phyloP scores from a whole-genome alignment of 345 rosid species.

The Aegle marmelos region DNA sequence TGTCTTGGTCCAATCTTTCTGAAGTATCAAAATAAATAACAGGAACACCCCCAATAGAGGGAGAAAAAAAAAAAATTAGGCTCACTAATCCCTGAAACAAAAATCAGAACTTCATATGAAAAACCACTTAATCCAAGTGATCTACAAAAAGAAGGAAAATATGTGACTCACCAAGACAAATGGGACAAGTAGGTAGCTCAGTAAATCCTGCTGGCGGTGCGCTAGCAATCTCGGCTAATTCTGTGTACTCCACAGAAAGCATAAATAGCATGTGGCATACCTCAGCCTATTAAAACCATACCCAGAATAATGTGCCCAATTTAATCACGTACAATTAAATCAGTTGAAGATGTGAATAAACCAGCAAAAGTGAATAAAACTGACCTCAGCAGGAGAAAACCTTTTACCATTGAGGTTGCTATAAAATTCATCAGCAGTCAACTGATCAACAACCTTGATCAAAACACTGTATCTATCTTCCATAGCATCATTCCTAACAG shows the following conservation, averaged over 20 bases:
- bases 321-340: not conserved
- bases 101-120: not conserved
- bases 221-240: constrained; percentile 60
- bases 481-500: constrained; percentile 75
- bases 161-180: constrained; percentile 69
- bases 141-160: not conserved
- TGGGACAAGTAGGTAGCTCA: constrained; percentile 86
- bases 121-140: not conserved
- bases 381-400: constrained; percentile 84
- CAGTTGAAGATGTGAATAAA: not conserved
- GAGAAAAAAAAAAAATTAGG: not conserved
- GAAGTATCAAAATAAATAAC: constrained; percentile 3
- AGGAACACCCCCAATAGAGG: no score
- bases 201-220: constrained; percentile 63
- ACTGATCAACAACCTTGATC: constrained; percentile 57
- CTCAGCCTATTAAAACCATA: constrained; percentile 57
- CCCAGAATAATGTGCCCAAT: not conserved
- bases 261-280: constrained; percentile 72
- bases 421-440: constrained; percentile 58
- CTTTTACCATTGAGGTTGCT: constrained; percentile 56
- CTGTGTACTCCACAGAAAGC: constrained; percentile 63
- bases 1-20: constrained; percentile 95
- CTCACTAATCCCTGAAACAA: not conserved
- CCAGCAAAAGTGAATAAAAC: not conserved
- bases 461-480: constrained; percentile 88